phyloP scores from a whole-genome alignment of 2,329 filamentous ascomycete genomes.

The Paraconiothyrium sp. region DNA sequence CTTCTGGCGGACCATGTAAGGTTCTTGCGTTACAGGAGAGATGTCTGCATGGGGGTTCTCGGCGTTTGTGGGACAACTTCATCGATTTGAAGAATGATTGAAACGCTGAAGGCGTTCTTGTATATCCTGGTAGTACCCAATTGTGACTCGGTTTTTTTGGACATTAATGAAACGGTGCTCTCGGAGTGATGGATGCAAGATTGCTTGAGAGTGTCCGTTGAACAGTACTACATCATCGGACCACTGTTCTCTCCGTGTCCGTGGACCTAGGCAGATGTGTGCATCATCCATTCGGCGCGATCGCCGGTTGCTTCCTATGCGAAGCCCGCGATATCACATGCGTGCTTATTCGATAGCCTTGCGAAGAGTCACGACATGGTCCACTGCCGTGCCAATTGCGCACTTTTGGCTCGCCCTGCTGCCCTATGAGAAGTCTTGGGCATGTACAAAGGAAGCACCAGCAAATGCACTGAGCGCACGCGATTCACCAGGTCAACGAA shows the following conservation, averaged over 20 bases:
- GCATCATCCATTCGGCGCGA: background rate
- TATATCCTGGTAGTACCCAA: conserved; percentile 4
- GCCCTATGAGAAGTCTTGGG: background rate
- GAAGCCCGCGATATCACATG: background rate
- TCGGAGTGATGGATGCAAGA: background rate
- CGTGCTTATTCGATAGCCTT: background rate
- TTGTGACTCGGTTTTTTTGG: background rate
- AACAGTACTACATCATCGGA: background rate
- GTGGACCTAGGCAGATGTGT: background rate
- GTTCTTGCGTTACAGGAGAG: background rate
- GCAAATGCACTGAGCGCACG: background rate
- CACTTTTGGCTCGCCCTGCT: background rate
- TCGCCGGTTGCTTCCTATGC: background rate
- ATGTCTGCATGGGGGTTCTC: background rate
- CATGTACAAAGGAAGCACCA: background rate
- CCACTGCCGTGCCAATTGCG: background rate
- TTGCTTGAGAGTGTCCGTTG: background rate
- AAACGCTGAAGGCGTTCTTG: background rate
- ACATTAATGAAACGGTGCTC: background rate
- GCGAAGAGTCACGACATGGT: background rate
- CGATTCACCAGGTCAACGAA: conserved; percentile 15
- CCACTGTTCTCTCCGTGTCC: background rate
- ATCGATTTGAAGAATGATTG: background rate
- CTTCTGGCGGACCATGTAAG: conserved; percentile 86
- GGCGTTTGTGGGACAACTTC: background rate